Base-by-base conservation (phyloP, 148 eudicot genomes). In the Chenopodium quinoa region DNA sequence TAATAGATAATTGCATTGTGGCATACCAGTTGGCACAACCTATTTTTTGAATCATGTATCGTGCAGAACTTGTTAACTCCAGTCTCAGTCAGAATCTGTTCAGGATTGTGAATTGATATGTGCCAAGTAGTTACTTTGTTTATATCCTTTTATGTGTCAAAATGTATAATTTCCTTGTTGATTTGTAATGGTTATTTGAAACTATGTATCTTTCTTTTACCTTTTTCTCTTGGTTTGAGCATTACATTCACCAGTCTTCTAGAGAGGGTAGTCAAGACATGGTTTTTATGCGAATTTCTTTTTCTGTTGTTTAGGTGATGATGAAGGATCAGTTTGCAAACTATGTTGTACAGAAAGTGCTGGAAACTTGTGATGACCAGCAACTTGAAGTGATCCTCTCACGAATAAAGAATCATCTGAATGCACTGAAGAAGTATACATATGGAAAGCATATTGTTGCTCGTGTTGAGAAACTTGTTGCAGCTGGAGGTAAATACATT, bases 381-480 rank as follows among this genome's bases (percentile, higher is more conserved):
- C 94, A 93, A 81, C 97, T 91, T 63, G 97, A 93, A 85, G 79
- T 89, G 71, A 90, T 93, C 78, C 90, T 93, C 79, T 85, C 88
- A 69, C 90, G 93, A 63, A 93, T 93, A 52, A 93, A 93, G 88
- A 89, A 89, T 81, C 97, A 93, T 87, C 82, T 93, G 85, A 93
- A 88, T 78, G 92, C 97, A 9, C 89, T 93, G 75, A 93, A 93
- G 88, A 93, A 93, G 86, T 93, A 93, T 79, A 93, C 97, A 56
- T 93, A 93, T 71, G 97, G 97, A 78, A 93, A 93, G 88, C 97
- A 93, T 82, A 93, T 93, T n/a, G 97, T 93, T 83, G 97, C 97
- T 22, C 97, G 97, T 82, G 97, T 93, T 4, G 97, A 93, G 82
- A 93, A 93, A 84, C 97, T 93, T 87, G 97, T 93, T 90, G 88